Base-by-base conservation (phyloP, 768 basidiomycete genomes). In the Hysterangium stoloniferum region DNA sequence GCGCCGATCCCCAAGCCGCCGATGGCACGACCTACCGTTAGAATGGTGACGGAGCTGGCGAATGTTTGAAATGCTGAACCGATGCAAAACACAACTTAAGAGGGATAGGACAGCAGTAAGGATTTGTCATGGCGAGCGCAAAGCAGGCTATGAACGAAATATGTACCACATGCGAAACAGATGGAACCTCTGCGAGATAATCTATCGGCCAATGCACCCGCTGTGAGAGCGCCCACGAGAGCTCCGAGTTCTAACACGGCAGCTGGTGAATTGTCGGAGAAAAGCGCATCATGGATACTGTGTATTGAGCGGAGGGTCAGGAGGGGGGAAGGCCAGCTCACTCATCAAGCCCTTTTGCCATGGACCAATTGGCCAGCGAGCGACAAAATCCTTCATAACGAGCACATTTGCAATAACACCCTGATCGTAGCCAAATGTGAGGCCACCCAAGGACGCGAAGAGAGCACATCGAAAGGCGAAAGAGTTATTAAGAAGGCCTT, bases 321-420 rank as follows among this genome's bases (percentile, higher is more conserved):
- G 6, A 15, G n/a, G 17, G 6, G 34, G 7, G 28, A 11, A 34
- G 12, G 34, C 45, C 15, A 37, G 22, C 78, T 50, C 58, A 89
- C 88, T 90, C 77, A 89, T 84, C 17, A 76, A 65, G 4, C 88
- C 88, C 58, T 79, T 82, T 66, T 89, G 79, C 66, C 83, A 71
- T 0, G 86, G 75, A 4, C 80, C 78, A 2, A 86, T 66, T 4
- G 82, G 83, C 80, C 84, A 91, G 7, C 79, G 72, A 43, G 66
- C 56, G 24, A 77, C 56, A 57, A 91, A 91, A 57, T 87, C 82
- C 34, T 71, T 68, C 87, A 90, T 90, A 11, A 90, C 85, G 11
- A 91, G 72, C 12, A 91, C 80, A 61, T 90, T 91, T 2, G 88
- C 84, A 56, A 91, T 87, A 42, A 89, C 87, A 32, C 86, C 86